Evolutionary conservation across 1,284 basidiomycete genomes (phyloP).

Genomic region (Ceratobasidium papillatum): DNA sequence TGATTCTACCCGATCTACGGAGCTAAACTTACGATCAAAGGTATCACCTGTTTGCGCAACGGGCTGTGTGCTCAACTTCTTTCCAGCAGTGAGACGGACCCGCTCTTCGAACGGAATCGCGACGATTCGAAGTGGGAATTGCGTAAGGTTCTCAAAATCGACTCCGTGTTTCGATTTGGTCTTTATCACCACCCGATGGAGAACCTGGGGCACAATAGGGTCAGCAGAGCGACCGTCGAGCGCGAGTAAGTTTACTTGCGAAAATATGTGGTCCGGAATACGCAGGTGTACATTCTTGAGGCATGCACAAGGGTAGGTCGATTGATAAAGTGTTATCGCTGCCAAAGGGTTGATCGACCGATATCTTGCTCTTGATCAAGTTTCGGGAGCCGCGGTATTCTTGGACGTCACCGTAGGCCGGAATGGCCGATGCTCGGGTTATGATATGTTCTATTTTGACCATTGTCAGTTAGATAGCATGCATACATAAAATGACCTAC

Average conservation of each 20-base stretch:
- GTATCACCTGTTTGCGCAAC: neutral
- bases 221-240: neutral
- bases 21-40: slow-evolving; percentile 13
- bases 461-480: neutral
- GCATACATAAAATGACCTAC: neutral
- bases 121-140: slow-evolving; percentile 34
- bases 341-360: slow-evolving; percentile 20
- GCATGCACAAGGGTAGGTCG: slow-evolving; percentile 19
- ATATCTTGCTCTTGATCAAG: slow-evolving; percentile 26
- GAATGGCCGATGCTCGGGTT: slow-evolving; percentile 23
- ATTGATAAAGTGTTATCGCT: neutral
- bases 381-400: slow-evolving; percentile 29
- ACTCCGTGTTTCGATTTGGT: slow-evolving; percentile 32
- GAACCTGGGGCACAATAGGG: neutral
- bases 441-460: slow-evolving; percentile 10
- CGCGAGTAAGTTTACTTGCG: neutral
- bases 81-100: slow-evolving; percentile 34
- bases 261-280: slow-evolving; percentile 31
- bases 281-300: slow-evolving; percentile 22
- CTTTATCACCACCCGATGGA: slow-evolving; percentile 38
- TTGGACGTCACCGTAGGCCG: slow-evolving; percentile 27
- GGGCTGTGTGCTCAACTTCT: slow-evolving; percentile 1
- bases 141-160: slow-evolving; percentile 19
- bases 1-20: neutral
- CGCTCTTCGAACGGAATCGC: slow-evolving; percentile 33